phyloP scores from a whole-genome alignment of 2,329 filamentous ascomycete species.

The Colletotrichum australisinense region DNA sequence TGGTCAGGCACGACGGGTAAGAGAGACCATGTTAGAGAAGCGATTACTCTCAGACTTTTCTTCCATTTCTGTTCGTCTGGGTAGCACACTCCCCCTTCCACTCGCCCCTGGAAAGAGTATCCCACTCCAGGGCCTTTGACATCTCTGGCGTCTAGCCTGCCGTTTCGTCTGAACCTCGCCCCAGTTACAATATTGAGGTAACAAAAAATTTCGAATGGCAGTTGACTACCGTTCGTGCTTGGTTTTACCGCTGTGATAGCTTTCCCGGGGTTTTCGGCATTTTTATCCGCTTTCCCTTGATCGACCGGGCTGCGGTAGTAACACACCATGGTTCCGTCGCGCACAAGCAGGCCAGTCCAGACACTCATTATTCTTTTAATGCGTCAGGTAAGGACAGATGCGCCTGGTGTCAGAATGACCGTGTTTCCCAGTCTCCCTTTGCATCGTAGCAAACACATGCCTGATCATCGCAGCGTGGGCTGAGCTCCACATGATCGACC shows the following conservation, averaged over 20 bases:
- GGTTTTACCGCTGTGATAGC: neutral
- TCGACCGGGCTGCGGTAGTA: neutral
- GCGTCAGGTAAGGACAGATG: neutral
- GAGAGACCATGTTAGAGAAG: neutral
- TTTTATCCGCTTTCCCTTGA: neutral
- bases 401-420: neutral
- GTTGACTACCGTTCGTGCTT: neutral
- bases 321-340: too few species aligned
- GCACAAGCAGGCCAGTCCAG: too few species aligned
- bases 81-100: neutral
- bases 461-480: too few species aligned
- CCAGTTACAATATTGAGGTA: neutral
- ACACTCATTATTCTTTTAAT: neutral
- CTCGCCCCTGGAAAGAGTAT: neutral
- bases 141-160: neutral
- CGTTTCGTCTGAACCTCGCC: slow-evolving; percentile 7
- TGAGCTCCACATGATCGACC: neutral
- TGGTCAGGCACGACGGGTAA: neutral
- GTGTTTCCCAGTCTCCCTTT: neutral
- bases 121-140: neutral
- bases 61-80: neutral
- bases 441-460: neutral
- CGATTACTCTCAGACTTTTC: neutral
- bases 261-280: neutral
- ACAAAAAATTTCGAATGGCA: neutral